phyloP scores from a whole-genome alignment of 1,284 basidiomycete genomes.

The Acaromyces ingoldii region DNA sequence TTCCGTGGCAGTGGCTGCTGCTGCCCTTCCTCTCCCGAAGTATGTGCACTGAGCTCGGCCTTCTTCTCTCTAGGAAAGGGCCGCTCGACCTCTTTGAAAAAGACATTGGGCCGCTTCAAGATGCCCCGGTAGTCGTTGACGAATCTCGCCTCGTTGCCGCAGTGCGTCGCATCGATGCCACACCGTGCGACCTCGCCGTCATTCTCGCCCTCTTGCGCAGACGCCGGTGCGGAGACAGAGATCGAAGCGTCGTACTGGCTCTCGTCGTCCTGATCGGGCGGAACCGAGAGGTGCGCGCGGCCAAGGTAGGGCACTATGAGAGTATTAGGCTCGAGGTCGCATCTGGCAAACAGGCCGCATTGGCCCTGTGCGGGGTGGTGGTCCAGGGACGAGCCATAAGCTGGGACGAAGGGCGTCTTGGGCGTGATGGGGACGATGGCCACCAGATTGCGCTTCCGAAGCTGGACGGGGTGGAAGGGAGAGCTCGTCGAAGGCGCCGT shows the following conservation, averaged over 20 bases:
- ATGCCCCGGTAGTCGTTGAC: constrained; percentile 45
- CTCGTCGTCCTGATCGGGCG: constrained; percentile 53
- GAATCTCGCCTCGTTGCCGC: constrained; percentile 69
- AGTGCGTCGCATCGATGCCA: constrained; percentile 64
- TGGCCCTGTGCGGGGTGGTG: constrained; percentile 76
- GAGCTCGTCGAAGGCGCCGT: not conserved
- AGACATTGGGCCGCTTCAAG: constrained; percentile 23
- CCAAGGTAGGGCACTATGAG: constrained; percentile 78
- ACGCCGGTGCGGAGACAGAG: too few species aligned
- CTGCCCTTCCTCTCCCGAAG: too few species aligned
- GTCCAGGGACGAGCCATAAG: constrained; percentile 6
- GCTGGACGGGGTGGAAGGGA: constrained; percentile 2
- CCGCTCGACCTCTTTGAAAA: constrained; percentile 45
- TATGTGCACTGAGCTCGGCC: not conserved
- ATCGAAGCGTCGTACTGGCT: constrained; percentile 75
- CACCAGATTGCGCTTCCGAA: not conserved
- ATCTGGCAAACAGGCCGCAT: constrained; percentile 70
- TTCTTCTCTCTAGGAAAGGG: constrained; percentile 54
- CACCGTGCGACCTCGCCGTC: constrained; percentile 32
- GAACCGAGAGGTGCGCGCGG: constrained; percentile 71
- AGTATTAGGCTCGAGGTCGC: constrained; percentile 63
- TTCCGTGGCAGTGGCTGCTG: too few species aligned
- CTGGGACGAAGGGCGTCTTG: not conserved
- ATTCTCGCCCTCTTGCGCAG: too few species aligned
- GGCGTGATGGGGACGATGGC: not conserved